Percentiles rank a stretch among this genome's conserved stretches.
Evolutionary conservation across 2,329 filamentous ascomycete species (phyloP).

Genomic region (Colletotrichum sp.): DNA sequence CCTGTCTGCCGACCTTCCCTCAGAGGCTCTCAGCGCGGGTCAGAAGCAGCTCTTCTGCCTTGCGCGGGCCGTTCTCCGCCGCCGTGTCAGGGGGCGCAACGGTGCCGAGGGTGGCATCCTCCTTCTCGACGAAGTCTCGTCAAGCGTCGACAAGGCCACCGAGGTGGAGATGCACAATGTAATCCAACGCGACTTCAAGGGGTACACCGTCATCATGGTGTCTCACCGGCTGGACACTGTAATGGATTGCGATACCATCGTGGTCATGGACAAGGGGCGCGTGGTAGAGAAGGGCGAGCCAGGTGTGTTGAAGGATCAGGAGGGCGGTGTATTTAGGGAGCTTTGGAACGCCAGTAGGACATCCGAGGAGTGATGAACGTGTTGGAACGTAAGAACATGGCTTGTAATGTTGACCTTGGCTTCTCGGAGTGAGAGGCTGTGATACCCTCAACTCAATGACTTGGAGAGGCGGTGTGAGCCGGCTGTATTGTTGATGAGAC

Average conservation of each 20-base stretch:
- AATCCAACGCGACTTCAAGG: constrained; percentile 32
- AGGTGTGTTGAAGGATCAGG: background rate
- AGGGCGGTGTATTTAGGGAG: background rate
- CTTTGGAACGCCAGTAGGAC: constrained; percentile 4
- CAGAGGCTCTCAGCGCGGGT: constrained; percentile 58
- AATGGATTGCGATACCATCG: constrained; percentile 48
- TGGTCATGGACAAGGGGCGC: constrained; percentile 46
- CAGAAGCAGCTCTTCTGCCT: constrained; percentile 71
- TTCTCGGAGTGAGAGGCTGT: background rate
- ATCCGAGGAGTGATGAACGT: background rate
- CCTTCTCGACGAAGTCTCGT: constrained; percentile 39
- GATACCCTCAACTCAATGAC: background rate
- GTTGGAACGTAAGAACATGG: background rate
- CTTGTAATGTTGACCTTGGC: background rate
- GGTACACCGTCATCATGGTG: constrained; percentile 52
- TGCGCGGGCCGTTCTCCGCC: constrained; percentile 60
- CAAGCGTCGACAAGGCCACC: constrained; percentile 36
- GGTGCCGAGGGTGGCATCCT: constrained; percentile 26
- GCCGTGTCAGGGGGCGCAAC: constrained; percentile 29
- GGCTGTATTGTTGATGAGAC: background rate
- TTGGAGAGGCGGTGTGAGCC: background rate
- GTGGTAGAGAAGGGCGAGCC: constrained; percentile 38
- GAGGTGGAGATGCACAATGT: constrained; percentile 35
- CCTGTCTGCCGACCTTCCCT: constrained; percentile 42
- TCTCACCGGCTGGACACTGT: constrained; percentile 48